Conservation (phyloP, 371 early-diverging fungal species). For the Syncephalastrum monosporum region DNA sequence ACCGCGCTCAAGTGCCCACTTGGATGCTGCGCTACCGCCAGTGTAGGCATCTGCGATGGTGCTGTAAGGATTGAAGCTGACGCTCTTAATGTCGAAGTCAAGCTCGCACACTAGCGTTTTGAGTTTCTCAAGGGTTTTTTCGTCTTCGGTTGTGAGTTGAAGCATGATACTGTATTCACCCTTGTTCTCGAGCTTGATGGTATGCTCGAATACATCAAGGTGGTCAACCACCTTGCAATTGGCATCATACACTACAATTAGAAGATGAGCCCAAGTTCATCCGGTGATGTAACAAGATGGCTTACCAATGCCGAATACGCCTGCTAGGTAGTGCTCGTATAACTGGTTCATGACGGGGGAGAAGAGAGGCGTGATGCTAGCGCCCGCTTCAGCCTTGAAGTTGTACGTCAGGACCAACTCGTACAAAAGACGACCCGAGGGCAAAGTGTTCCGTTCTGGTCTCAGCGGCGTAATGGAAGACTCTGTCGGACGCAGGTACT, state of each 20-base stretch:
- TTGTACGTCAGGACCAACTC: slow-evolving; percentile 75
- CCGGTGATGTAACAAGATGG: background rate
- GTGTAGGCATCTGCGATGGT: slow-evolving; percentile 14
- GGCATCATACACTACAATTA: slow-evolving; percentile 48
- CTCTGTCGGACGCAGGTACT: slow-evolving; percentile 67
- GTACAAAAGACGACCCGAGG: slow-evolving; percentile 65
- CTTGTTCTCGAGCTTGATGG: slow-evolving; percentile 66
- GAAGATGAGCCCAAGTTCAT: background rate
- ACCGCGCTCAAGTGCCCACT: slow-evolving; percentile 35
- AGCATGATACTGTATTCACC: slow-evolving; percentile 85
- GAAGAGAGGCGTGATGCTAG: slow-evolving; percentile 59
- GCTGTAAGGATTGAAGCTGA: slow-evolving; percentile 55
- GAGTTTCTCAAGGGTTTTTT: slow-evolving; percentile 72
- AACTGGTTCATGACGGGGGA: slow-evolving; percentile 65
- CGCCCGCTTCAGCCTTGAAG: slow-evolving; percentile 50
- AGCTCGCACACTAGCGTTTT: slow-evolving; percentile 61
- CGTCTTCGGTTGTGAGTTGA: slow-evolving; percentile 70
- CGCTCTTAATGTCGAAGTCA: slow-evolving; percentile 63
- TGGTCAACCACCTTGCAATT: slow-evolving; percentile 65
- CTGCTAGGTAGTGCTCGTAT: slow-evolving; percentile 58
- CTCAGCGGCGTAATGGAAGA: slow-evolving; percentile 63
- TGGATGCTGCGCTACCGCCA: slow-evolving; percentile 12
- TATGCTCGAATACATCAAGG: slow-evolving; percentile 75
- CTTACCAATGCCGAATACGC: slow-evolving; percentile 51
- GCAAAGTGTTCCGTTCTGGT: slow-evolving; percentile 75